Conservation (phyloP, 1,284 basidiomycete genomes). For the Cryptococcus neoformans region DNA sequence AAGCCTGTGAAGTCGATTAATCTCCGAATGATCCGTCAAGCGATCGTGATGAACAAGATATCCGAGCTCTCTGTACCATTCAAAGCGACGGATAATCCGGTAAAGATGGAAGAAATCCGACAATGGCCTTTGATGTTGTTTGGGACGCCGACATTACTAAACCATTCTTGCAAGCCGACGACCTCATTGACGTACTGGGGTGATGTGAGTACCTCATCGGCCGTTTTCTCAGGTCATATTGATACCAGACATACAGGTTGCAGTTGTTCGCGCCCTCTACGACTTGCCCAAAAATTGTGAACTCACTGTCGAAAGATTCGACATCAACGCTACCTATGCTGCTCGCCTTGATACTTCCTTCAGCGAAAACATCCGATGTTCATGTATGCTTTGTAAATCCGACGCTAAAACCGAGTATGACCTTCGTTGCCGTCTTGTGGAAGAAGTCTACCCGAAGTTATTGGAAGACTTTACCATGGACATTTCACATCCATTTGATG, state of each 20-base stretch:
- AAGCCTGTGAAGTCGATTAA: background rate
- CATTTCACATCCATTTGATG: too few relatives aligned
- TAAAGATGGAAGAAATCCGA: background rate
- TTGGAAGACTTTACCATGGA: background rate
- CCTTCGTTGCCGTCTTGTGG: background rate
- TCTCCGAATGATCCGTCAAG: background rate
- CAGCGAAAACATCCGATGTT: conserved; percentile 2
- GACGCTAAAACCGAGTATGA: background rate
- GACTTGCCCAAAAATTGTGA: conserved; percentile 6
- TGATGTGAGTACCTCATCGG: background rate
- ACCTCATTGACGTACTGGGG: background rate
- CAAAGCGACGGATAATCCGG: background rate
- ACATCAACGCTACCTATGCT: background rate
- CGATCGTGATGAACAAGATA: background rate
- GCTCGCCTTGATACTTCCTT: background rate
- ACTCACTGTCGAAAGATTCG: background rate
- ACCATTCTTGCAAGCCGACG: background rate
- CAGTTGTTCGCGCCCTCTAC: conserved; percentile 2
- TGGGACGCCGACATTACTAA: background rate
- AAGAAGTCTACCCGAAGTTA: background rate
- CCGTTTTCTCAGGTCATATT: background rate
- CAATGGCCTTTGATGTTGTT: background rate
- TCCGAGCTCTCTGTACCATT: background rate
- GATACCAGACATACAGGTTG: background rate
- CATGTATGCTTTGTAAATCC: conserved; percentile 4